phyloP scores from a whole-genome alignment of 805 yeast genomes.

The Lipomyces sp. region DNA sequence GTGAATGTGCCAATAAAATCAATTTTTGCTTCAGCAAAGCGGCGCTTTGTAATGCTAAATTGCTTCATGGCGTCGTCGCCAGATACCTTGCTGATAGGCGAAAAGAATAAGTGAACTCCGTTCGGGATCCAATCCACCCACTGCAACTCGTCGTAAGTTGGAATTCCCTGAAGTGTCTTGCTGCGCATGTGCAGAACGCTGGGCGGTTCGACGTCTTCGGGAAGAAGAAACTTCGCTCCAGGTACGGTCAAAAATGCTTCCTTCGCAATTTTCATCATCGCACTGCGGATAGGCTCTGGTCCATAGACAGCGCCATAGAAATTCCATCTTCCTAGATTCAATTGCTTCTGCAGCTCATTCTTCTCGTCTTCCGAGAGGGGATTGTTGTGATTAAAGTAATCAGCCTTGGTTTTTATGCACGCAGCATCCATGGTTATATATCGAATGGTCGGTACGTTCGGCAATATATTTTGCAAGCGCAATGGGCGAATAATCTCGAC shows the following conservation, averaged over 20 bases:
- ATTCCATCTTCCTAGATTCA: conserved; percentile 12
- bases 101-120: conserved; percentile 9
- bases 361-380: conserved; percentile 5
- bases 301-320: conserved; percentile 14
- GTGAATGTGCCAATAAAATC: conserved; percentile 14
- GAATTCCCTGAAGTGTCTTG: conserved; percentile 5
- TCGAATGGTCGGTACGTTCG: conserved; percentile 11
- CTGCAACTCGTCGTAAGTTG: conserved; percentile 7
- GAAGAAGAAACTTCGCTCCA: conserved; percentile 4
- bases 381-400: conserved; percentile 2
- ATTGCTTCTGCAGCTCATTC: neutral
- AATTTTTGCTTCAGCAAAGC: conserved; percentile 5
- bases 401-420: neutral
- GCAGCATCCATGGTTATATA: conserved; percentile 10
- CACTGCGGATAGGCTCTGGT: conserved; percentile 2
- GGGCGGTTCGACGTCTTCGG: neutral
- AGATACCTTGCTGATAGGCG: conserved; percentile 11
- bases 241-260: conserved; percentile 11
- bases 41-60: conserved; percentile 2
- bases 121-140: conserved; percentile 11
- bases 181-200: conserved; percentile 5
- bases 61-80: conserved; percentile 15
- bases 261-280: conserved; percentile 3
- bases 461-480: conserved; percentile 6
- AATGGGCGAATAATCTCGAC: conserved; percentile 10